phyloP scores from a whole-genome alignment of 768 basidiomycete genomes.

The Cubamyces sp. region DNA sequence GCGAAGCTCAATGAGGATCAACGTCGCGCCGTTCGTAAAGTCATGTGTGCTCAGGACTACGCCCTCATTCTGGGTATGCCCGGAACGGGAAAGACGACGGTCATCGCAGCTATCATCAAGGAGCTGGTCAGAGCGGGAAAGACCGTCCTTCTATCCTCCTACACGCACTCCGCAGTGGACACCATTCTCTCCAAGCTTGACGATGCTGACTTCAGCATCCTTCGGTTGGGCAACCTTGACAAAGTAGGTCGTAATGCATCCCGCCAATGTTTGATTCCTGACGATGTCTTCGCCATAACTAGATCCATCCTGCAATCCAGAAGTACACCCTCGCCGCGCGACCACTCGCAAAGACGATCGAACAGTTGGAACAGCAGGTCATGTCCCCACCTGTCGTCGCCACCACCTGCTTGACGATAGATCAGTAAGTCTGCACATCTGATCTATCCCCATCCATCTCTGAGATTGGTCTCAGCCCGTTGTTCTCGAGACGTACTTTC shows the following conservation, averaged over 20 bases:
- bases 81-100: conserved; percentile 96
- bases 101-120: conserved; percentile 87
- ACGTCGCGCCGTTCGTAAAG: conserved; percentile 68
- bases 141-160: conserved; percentile 86
- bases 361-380: conserved; percentile 80
- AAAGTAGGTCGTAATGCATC: conserved; percentile 57
- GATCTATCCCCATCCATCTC: not conserved
- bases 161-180: conserved; percentile 98
- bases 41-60: conserved; percentile 83
- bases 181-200: conserved; percentile 89
- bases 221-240: conserved; percentile 89
- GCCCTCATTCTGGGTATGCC: conserved; percentile 96
- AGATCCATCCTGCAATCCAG: conserved; percentile 86
- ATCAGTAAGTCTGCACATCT: conserved; percentile 68
- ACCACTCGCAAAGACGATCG: conserved; percentile 64
- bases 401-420: conserved; percentile 91
- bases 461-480: conserved; percentile 54
- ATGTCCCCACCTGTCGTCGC: conserved; percentile 93
- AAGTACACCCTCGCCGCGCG: conserved; percentile 68
- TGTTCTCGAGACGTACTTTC: conserved; percentile 85
- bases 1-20: conserved; percentile 70
- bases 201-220: conserved; percentile 66
- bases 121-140: conserved; percentile 80
- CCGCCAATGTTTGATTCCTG: not conserved
- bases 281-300: not conserved